phyloP scores from a whole-genome alignment of 1,139 yeast species.

The Candida tropicalis region DNA sequence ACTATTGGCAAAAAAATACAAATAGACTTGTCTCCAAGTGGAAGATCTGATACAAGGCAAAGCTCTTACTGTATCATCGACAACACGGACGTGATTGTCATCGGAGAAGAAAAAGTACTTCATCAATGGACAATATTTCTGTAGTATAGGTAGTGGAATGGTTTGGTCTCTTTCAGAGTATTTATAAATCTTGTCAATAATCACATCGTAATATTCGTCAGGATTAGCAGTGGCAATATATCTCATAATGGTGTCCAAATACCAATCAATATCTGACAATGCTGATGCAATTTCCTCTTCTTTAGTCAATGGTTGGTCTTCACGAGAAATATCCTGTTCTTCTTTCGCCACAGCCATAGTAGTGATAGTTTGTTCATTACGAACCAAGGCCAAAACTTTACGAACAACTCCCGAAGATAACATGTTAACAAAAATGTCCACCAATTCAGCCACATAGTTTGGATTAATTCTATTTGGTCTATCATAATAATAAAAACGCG shows the following conservation, averaged over 20 bases:
- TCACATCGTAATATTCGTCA: conserved; percentile 44
- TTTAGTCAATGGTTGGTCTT: conserved; percentile 14
- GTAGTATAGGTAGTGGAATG: conserved; percentile 44
- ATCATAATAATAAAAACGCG: conserved; percentile 26
- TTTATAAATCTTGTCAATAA: conserved; percentile 38
- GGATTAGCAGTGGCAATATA: conserved; percentile 62
- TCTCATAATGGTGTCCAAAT: conserved; percentile 47
- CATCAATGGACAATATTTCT: conserved; percentile 51
- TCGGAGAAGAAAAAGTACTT: conserved; percentile 51
- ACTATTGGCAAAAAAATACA: conserved; percentile 52
- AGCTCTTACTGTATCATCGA: conserved; percentile 41
- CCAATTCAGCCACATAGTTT: conserved; percentile 17
- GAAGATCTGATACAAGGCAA: conserved; percentile 47
- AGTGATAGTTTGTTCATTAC: conserved; percentile 20
- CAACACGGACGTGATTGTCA: conserved; percentile 35
- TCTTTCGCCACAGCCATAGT: conserved; percentile 14
- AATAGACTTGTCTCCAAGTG: conserved; percentile 56
- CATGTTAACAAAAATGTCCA: conserved; percentile 25
- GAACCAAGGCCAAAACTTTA: conserved; percentile 24
- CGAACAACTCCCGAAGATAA: conserved; percentile 27
- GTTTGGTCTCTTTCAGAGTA: conserved; percentile 38
- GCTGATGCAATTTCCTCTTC: conserved; percentile 11
- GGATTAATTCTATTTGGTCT: conserved; percentile 24
- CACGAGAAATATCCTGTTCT: conserved; percentile 12
- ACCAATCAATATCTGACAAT: conserved; percentile 40